phyloP scores from a whole-genome alignment of 495 filamentous ascomycete species.

The Daldinia concentrica region DNA sequence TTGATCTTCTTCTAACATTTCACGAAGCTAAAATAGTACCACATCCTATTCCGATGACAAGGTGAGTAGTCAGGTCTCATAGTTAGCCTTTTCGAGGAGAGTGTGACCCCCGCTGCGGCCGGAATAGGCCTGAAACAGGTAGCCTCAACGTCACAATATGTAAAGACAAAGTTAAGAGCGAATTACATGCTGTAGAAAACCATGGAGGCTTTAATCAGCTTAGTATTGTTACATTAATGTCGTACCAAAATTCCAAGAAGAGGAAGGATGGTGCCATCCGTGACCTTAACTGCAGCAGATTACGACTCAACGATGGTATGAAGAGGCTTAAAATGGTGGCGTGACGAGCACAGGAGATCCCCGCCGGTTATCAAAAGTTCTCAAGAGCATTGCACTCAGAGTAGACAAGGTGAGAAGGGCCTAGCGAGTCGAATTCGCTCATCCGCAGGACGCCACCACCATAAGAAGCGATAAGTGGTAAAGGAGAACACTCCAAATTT shows the following conservation, averaged over 20 bases:
- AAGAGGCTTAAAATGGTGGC: conserved; percentile 34
- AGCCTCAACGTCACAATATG: background rate
- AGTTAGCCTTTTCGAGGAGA: conserved; percentile 6
- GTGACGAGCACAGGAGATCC: background rate
- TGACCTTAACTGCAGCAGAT: conserved; percentile 22
- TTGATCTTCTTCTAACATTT: background rate
- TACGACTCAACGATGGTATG: conserved; percentile 15
- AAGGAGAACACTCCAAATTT: background rate
- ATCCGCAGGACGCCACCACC: conserved; percentile 31
- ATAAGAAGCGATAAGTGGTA: conserved; percentile 5
- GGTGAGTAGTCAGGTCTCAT: background rate
- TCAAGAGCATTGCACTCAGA: background rate
- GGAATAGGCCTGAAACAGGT: conserved; percentile 1
- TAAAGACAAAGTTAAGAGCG: conserved; percentile 4
- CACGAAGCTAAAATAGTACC: background rate
- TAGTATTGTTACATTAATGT: conserved; percentile 18
- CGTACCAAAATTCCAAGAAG: conserved; percentile 4
- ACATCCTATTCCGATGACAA: background rate
- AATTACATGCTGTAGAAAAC: conserved; percentile 7
- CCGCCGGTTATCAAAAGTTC: background rate
- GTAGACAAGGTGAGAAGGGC: background rate
- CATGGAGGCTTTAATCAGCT: conserved; percentile 1
- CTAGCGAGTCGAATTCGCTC: conserved; percentile 9
- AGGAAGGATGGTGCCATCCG: conserved; percentile 4
- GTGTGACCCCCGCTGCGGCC: conserved; percentile 3